These are phyloP conservation scores for Phialophora tarda DNA, from an alignment of 2,329 filamentous ascomycete species.

Conservation along the genomic window DNA sequence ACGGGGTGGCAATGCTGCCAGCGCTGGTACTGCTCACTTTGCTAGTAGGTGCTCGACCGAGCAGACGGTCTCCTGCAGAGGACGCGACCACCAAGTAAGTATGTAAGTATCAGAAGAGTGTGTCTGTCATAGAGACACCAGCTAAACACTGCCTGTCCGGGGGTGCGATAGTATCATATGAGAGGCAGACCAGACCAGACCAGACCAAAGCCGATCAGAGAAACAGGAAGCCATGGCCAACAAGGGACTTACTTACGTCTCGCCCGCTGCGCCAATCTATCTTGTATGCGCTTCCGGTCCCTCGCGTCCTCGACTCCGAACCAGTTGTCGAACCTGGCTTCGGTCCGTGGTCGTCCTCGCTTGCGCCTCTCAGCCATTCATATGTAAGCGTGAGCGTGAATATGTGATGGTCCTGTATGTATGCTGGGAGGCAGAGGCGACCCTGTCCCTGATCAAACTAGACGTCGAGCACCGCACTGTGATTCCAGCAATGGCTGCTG, in stretches of 20 bases:
- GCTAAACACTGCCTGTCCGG: too few species aligned
- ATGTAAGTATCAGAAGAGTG: neutral
- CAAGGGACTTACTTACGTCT: slow-evolving; percentile 43
- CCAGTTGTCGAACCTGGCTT: slow-evolving; percentile 41
- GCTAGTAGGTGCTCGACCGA: neutral
- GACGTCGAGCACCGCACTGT: neutral
- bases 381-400: neutral
- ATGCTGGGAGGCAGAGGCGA: neutral
- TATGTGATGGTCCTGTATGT: neutral
- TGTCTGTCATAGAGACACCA: too few species aligned
- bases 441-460: neutral
- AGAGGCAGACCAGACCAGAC: neutral
- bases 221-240: too few species aligned
- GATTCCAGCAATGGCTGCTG: too few species aligned
- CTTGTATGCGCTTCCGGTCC: slow-evolving; percentile 50
- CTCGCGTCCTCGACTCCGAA: slow-evolving; percentile 45
- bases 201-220: neutral
- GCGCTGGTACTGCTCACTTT: neutral
- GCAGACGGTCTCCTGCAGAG: neutral
- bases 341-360: slow-evolving; percentile 17
- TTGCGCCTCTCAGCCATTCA: slow-evolving; percentile 2
- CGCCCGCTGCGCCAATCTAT: slow-evolving; percentile 48
- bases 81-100: neutral
- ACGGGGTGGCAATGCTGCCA: neutral
- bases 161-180: neutral